Evolutionary conservation across 1,139 yeast genomes (phyloP).

Genomic region (Diutina pseudorugosa): DNA sequence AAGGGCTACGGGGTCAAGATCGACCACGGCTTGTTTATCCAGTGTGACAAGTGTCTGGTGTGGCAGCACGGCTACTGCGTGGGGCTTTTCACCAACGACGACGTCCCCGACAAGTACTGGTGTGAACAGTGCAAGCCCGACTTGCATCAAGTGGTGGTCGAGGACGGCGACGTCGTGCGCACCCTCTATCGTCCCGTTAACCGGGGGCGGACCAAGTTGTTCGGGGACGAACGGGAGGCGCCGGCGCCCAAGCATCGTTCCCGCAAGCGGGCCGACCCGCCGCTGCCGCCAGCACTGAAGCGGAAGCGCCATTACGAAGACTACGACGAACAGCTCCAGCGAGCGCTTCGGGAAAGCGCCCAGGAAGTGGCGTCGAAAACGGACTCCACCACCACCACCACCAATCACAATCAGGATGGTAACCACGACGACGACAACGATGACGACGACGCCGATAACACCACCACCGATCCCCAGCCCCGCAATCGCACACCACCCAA

Average conservation of each 20-base stretch:
- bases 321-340: slow-evolving; percentile 55
- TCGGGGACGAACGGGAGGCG: slow-evolving; percentile 14
- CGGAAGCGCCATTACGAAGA: slow-evolving; percentile 33
- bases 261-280: background rate
- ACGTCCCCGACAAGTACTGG: slow-evolving; percentile 86
- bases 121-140: slow-evolving; percentile 87
- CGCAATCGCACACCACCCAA: background rate
- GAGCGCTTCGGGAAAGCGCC: slow-evolving; percentile 63
- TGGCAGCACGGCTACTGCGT: slow-evolving; percentile 99
- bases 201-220: slow-evolving; percentile 33
- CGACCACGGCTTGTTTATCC: slow-evolving; percentile 69
- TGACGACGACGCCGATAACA: background rate
- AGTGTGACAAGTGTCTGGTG: slow-evolving; percentile 84
- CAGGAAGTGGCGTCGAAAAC: slow-evolving; percentile 15
- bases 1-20: slow-evolving; percentile 51
- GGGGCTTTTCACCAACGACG: slow-evolving; percentile 59
- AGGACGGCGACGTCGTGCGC: slow-evolving; percentile 17
- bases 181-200: slow-evolving; percentile 40
- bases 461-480: background rate
- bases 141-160: slow-evolving; percentile 43
- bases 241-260: slow-evolving; percentile 7
- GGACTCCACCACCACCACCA: no score
- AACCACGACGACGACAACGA: background rate
- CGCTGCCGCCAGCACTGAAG: slow-evolving; percentile 13
- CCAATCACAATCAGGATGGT: background rate